Evolutionary conservation across 1,139 yeast genomes (phyloP).

Genomic region (Suhomyces bolitotheri): DNA sequence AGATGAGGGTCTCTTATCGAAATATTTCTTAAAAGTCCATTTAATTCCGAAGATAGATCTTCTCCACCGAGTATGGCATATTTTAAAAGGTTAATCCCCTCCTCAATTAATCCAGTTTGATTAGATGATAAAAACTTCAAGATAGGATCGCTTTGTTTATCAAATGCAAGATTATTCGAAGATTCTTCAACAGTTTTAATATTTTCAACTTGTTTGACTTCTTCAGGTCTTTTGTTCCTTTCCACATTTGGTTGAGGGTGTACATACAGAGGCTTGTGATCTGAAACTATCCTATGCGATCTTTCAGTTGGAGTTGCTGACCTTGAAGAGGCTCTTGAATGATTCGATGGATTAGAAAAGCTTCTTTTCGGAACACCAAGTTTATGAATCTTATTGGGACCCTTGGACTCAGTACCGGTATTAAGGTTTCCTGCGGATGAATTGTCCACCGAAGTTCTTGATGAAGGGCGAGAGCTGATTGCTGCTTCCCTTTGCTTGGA

Average conservation of each 20-base stretch:
- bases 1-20: slow-evolving; percentile 32
- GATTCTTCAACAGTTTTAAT: no score
- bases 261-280: background rate
- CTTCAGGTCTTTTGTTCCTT: background rate
- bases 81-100: slow-evolving; percentile 40
- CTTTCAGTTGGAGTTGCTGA: slow-evolving; percentile 12
- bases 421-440: background rate
- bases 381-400: slow-evolving; percentile 1
- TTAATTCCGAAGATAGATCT: slow-evolving; percentile 29
- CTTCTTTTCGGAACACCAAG: slow-evolving; percentile 9
- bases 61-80: slow-evolving; percentile 44
- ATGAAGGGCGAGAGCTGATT: slow-evolving; percentile 25
- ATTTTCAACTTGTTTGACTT: background rate
- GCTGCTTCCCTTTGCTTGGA: slow-evolving; percentile 22
- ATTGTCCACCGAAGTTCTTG: slow-evolving; percentile 17
- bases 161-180: slow-evolving; percentile 16
- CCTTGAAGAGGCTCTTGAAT: slow-evolving; percentile 3
- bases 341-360: slow-evolving; percentile 6
- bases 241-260: background rate
- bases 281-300: background rate
- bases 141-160: slow-evolving; percentile 37
- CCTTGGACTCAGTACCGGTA: background rate
- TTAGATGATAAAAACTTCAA: slow-evolving; percentile 36
- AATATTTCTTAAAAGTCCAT: slow-evolving; percentile 24
- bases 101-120: slow-evolving; percentile 28